Conservation (phyloP, 2,329 filamentous ascomycete species). For the Stagonosporopsis cucurbitacearum region DNA sequence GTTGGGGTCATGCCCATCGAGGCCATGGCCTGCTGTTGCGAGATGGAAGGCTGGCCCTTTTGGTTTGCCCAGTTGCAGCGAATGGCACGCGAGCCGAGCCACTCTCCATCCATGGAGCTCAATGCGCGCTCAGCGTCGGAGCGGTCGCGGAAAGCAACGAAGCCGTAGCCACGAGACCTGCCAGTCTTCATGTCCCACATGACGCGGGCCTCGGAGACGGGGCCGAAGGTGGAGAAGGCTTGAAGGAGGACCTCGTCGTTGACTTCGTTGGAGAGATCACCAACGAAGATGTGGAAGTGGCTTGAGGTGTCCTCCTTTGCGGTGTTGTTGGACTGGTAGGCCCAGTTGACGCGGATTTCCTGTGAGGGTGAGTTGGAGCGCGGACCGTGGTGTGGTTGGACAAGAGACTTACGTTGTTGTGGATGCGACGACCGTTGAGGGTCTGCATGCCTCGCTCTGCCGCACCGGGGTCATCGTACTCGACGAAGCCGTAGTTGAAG, state of each 20-base stretch:
- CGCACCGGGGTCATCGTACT: constrained; percentile 96
- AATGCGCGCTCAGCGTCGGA: constrained; percentile 93
- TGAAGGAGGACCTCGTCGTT: constrained; percentile 94
- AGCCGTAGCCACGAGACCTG: constrained; percentile 94
- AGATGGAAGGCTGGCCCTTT: constrained; percentile 98
- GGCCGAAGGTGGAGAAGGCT: constrained; percentile 94
- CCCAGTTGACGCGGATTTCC: constrained; percentile 99
- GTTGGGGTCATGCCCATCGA: constrained; percentile 98
- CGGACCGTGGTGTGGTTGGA: constrained; percentile 12
- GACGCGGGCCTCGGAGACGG: constrained; percentile 94
- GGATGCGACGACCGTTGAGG: constrained; percentile 91
- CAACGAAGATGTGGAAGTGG: constrained; percentile 99
- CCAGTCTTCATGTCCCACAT: constrained; percentile 99
- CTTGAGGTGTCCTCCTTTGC: constrained; percentile 98
- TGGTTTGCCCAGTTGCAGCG: constrained; percentile 99
- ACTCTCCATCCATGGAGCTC: constrained; percentile 98
- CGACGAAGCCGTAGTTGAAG: constrained; percentile 98
- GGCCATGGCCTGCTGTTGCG: constrained; percentile 95
- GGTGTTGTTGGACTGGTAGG: constrained; percentile 92
- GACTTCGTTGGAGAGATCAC: constrained; percentile 96
- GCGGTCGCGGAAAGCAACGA: constrained; percentile 95
- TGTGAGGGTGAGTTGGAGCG: constrained; percentile 51
- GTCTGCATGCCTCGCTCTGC: constrained; percentile 98
- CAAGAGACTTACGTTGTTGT: constrained; percentile 79
- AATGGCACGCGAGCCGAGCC: constrained; percentile 96